Evolutionary conservation across 306 rosid genomes (phyloP).

Genomic region (Phaseolus lunatus): DNA sequence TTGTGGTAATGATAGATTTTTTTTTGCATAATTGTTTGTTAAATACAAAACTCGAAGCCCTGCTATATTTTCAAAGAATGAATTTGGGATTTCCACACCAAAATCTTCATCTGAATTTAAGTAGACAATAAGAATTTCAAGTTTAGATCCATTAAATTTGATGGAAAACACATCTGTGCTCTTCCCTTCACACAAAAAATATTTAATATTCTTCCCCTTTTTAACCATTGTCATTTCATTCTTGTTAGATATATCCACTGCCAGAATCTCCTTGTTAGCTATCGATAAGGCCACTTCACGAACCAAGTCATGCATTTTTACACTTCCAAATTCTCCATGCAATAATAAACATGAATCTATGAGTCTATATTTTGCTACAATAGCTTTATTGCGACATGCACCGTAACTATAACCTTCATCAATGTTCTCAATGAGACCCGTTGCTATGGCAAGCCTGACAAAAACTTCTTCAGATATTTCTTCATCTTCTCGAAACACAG

Average conservation of each 20-base stretch:
- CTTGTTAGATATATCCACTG: too few species aligned
- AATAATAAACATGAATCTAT: neutral
- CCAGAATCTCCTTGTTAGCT: neutral
- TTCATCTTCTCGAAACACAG: slow-evolving; percentile 46
- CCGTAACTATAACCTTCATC: neutral
- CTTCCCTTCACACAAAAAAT: neutral
- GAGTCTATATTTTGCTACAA: neutral
- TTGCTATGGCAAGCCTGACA: neutral
- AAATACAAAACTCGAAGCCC: neutral
- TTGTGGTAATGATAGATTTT: neutral
- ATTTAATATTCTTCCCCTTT: neutral
- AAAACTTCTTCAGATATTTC: neutral
- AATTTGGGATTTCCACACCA: neutral
- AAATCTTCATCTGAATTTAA: rapidly evolving
- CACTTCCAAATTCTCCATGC: neutral
- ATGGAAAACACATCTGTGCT: neutral
- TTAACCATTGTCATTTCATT: neutral
- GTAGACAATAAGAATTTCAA: neutral
- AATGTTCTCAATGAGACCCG: neutral
- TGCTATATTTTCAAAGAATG: neutral
- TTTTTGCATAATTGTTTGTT: neutral
- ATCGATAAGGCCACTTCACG: slow-evolving; percentile 24
- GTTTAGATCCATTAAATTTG: neutral
- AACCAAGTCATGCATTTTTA: neutral
- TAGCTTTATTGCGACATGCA: neutral